phyloP scores from a whole-genome alignment of 371 early-diverging fungal species.

The Apophysomyces elegans region DNA sequence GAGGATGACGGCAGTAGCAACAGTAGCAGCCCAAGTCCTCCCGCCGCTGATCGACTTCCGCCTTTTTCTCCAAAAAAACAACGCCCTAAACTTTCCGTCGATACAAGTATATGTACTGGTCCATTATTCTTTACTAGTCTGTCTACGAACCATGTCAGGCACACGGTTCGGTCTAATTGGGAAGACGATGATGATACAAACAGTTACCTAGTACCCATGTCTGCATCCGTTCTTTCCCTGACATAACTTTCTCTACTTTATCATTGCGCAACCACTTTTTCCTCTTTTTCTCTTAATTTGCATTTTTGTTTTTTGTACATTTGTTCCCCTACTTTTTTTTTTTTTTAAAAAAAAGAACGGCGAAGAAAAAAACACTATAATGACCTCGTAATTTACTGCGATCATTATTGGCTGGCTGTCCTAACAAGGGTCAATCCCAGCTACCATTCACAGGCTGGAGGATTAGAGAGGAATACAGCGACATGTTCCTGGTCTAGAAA shows the following conservation, averaged over 20 bases:
- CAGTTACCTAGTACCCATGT: conserved; percentile 23
- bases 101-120: conserved; percentile 26
- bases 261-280: neutral
- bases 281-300: neutral
- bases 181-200: conserved; percentile 14
- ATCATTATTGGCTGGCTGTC: neutral
- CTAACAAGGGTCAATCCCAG: neutral
- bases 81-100: conserved; percentile 23
- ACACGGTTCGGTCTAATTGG: conserved; percentile 8
- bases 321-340: neutral
- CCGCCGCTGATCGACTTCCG: conserved; percentile 6
- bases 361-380: neutral
- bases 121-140: conserved; percentile 28
- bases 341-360: neutral
- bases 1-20: conserved; percentile 14
- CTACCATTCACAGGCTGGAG: no score
- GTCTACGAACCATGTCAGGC: conserved; percentile 20
- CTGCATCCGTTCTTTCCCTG: conserved; percentile 14
- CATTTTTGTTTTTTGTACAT: conserved; percentile 1
- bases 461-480: no score
- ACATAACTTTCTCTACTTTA: neutral
- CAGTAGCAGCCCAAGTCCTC: conserved; percentile 21
- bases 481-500: no score
- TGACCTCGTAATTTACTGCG: neutral
- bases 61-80: neutral